Evolutionary conservation across 2,329 filamentous ascomycete species (phyloP).

Genomic region (Cordyceps cateniannulata): DNA sequence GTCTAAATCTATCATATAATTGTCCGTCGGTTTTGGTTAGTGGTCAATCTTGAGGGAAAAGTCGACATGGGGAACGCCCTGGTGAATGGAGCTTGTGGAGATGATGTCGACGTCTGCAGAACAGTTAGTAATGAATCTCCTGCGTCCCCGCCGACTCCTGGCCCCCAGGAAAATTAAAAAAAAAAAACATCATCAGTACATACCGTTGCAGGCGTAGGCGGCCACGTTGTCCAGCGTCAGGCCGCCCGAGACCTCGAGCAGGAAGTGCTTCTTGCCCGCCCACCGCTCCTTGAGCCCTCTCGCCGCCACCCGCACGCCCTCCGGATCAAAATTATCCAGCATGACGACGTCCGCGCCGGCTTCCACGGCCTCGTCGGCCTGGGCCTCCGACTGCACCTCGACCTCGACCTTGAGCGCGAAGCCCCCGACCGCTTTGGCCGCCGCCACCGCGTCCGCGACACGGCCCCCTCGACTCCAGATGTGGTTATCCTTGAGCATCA

Average conservation of each 20-base stretch:
- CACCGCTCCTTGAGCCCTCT: slow-evolving; percentile 71
- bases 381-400: slow-evolving; percentile 80
- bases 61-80: slow-evolving; percentile 88
- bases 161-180: neutral
- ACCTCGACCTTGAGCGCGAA: slow-evolving; percentile 95
- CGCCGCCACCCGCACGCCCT: slow-evolving; percentile 70
- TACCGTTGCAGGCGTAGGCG: slow-evolving; percentile 69
- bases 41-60: slow-evolving; percentile 84
- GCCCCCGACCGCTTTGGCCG: slow-evolving; percentile 76
- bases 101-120: slow-evolving; percentile 80
- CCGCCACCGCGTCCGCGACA: slow-evolving; percentile 78
- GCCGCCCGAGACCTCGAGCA: slow-evolving; percentile 90
- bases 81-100: slow-evolving; percentile 93
- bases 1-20: slow-evolving; percentile 3
- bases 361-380: slow-evolving; percentile 84
- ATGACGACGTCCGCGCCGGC: slow-evolving; percentile 95
- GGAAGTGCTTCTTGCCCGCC: slow-evolving; percentile 64
- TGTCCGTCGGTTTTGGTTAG: slow-evolving; percentile 16
- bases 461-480: slow-evolving; percentile 83
- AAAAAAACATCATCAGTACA: slow-evolving; percentile 22
- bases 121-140: neutral
- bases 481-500: slow-evolving; percentile 99
- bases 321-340: slow-evolving; percentile 89
- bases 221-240: slow-evolving; percentile 79
- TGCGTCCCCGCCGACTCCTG: neutral